Evolutionary conservation across 2,329 filamentous ascomycete species (phyloP), one percentile per base, ranked within the genome.

Genomic region (Pseudogymnoascus sp.): DNA sequence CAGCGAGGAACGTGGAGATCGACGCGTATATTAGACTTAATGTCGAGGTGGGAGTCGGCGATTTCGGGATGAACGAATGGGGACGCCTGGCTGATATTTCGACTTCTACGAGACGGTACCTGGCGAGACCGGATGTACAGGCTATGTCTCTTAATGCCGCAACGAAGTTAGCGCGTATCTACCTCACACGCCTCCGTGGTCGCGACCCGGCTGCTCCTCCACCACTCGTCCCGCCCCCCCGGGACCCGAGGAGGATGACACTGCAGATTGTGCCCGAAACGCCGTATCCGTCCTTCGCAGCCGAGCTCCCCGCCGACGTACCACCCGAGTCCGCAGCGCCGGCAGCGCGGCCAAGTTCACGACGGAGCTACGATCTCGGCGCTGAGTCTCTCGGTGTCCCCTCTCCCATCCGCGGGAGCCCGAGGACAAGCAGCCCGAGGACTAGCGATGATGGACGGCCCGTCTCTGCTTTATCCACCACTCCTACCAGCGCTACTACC

Each of bases 31-130:
- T 92, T 74, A 89, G 95, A 6, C 80, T 97, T n/a, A 99, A 99
- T 68, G 95, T 97, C 42, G 93, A 97, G 73, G 87, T 96, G 14
- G 95, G 93, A 1, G 93, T 97, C 2, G 93, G 93, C 62, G 95
- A 97, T 73, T 97, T 97, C 74, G 93, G 90, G 61, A 97, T 99
- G 92, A 99, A 97, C 73, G 95, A 97, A 74, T 99, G 95, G 95
- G 85, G 91, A 70, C 86, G 93, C 3, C 79, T 97, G n/a, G 88
- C 90, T 26, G 93, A 97, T 62, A 97, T 99, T 77, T 96, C 91
- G 78, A 97, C 91, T 12, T 88, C 88, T 72, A 99, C 95, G 0
- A 84, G 90, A 68, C 85, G 88, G 67, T 99, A 97, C 73, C 83
- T 99, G 62, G 79, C 81, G 6, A 87, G 87, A 66, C 80, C 83